A percentile compares a stretch with the other conserved stretches of the same genome.
phyloP scores from a whole-genome alignment of 2,329 filamentous ascomycete species.

The Cephalotrichum gorgonifer region DNA sequence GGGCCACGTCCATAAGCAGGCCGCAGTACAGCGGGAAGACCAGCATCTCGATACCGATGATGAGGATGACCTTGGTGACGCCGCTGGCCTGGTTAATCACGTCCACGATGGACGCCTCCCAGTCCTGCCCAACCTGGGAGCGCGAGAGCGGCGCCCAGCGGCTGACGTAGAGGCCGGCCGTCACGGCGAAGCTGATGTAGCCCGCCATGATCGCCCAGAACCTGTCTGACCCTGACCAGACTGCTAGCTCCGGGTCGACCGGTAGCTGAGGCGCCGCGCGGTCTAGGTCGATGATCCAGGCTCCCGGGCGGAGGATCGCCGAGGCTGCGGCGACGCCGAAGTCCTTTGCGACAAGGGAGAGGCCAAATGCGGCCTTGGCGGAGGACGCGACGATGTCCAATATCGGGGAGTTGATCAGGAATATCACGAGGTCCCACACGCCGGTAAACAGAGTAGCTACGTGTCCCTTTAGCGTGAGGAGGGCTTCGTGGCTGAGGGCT shows the following conservation, averaged over 20 bases:
- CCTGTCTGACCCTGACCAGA: conserved; percentile 57
- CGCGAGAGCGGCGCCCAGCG: conserved; percentile 59
- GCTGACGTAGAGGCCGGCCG: conserved; percentile 71
- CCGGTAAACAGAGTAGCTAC: not conserved
- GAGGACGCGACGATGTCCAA: not conserved
- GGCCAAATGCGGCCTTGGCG: not conserved
- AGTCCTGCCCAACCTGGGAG: conserved; percentile 43
- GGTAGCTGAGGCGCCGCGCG: conserved; percentile 24
- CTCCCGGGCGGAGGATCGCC: conserved; percentile 32
- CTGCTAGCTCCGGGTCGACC: conserved; percentile 48
- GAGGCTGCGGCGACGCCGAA: conserved; percentile 3
- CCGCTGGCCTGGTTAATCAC: conserved; percentile 86
- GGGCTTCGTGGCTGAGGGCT: conserved; percentile 61
- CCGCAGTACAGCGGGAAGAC: conserved; percentile 95
- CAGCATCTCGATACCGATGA: conserved; percentile 99
- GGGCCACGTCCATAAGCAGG: conserved; percentile 74
- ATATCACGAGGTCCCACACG: not conserved
- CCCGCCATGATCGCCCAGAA: conserved; percentile 68
- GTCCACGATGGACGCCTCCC: conserved; percentile 73
- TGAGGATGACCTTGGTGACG: conserved; percentile 94
- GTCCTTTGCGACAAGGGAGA: not conserved
- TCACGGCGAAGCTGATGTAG: conserved; percentile 64
- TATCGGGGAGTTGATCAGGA: conserved; percentile 2
- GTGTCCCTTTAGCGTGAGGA: conserved; percentile 48
- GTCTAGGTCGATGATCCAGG: conserved; percentile 50